These are phyloP conservation scores for Candida saitoana DNA, from an alignment of 805 yeast species.

Conservation along the genomic window DNA sequence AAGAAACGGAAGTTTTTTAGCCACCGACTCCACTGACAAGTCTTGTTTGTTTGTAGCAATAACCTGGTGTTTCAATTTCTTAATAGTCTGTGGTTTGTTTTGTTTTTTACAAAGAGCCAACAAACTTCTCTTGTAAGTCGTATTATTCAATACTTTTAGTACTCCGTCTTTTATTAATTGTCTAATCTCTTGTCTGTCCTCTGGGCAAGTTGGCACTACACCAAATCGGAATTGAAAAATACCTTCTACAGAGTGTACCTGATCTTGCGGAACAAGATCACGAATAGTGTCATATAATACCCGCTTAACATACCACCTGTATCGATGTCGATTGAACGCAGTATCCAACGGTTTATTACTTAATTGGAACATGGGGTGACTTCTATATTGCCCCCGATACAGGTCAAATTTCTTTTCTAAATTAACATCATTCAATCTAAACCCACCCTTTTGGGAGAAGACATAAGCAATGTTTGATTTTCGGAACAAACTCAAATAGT, in stretches of 20 bases:
- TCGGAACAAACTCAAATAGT: slow-evolving; percentile 23
- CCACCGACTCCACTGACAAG: slow-evolving; percentile 12
- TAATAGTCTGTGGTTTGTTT: neutral
- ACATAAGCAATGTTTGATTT: slow-evolving; percentile 38
- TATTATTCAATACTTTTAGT: neutral
- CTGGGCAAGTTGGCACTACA: slow-evolving; percentile 17
- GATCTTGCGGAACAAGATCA: neutral
- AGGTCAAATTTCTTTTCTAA: slow-evolving; percentile 17
- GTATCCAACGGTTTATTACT: slow-evolving; percentile 27
- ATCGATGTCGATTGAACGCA: slow-evolving; percentile 27
- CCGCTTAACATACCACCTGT: slow-evolving; percentile 20
- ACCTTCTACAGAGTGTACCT: slow-evolving; percentile 19
- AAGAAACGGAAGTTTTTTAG: slow-evolving; percentile 24
- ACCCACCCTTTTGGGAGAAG: slow-evolving; percentile 26
- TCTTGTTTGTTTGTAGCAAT: neutral
- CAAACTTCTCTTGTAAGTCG: neutral
- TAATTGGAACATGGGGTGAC: slow-evolving; percentile 19
- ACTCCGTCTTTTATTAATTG: slow-evolving; percentile 12
- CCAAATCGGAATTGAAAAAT: slow-evolving; percentile 18
- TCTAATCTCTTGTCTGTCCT: slow-evolving; percentile 13
- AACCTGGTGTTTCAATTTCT: neutral
- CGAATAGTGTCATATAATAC: slow-evolving; percentile 14
- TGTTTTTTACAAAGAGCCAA: neutral
- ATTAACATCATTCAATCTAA: slow-evolving; percentile 20
- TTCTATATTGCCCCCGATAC: slow-evolving; percentile 28